These are phyloP conservation scores for Pseudonitzschia delicatissima DNA, from an alignment of 108 stramenopile genomes.

Conservation along the genomic window DNA sequence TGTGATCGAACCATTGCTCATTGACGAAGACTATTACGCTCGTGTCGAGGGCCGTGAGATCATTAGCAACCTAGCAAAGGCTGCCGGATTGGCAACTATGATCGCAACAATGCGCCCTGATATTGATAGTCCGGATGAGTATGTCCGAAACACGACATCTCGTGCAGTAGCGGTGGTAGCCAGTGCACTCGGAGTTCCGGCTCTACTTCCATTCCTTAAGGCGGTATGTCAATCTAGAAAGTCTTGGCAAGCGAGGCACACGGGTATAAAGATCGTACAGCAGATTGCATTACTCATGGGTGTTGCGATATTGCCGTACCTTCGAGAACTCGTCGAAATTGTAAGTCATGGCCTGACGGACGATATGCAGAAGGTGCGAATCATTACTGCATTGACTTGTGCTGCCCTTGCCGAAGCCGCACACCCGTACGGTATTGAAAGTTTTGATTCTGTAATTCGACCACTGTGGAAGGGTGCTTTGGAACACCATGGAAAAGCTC, in stretches of 20 bases:
- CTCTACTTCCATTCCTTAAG: constrained; percentile 96
- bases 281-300: constrained; percentile 98
- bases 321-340: constrained; percentile 94
- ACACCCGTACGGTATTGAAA: constrained; percentile 99
- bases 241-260: constrained; percentile 98
- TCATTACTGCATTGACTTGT: constrained; percentile 95
- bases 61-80: constrained; percentile 98
- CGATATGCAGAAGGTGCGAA: constrained; percentile 96
- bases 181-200: constrained; percentile 94
- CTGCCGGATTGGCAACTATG: constrained; percentile 99
- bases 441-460: constrained; percentile 97
- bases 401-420: constrained; percentile 97
- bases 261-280: constrained; percentile 99
- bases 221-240: constrained; percentile 97
- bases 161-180: constrained; percentile 99
- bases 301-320: constrained; percentile 96
- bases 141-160: constrained; percentile 97
- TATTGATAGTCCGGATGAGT: constrained; percentile 98
- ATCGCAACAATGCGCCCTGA: constrained; percentile 99
- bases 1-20: constrained; percentile 96
- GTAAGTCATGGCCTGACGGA: constrained; percentile 95
- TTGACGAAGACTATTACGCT: constrained; percentile 99
- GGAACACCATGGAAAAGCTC: constrained; percentile 95
- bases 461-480: constrained; percentile 98
- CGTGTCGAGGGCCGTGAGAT: constrained; percentile 98